These are phyloP conservation scores for Meyerozyma sp. DNA, from an alignment of 1,139 yeast genomes.

Conservation along the genomic window DNA sequence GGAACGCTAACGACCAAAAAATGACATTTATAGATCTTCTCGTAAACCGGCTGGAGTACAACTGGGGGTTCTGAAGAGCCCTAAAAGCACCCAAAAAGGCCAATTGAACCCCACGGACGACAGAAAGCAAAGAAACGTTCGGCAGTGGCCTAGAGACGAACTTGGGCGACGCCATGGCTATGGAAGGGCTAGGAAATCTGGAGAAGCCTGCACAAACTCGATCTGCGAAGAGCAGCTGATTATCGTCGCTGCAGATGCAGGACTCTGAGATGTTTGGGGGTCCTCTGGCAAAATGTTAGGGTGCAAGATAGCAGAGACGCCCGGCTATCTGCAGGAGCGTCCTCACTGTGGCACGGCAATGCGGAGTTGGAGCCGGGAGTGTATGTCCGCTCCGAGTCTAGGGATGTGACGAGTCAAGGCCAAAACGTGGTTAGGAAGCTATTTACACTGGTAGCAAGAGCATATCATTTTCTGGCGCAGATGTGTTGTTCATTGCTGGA, in stretches of 20 bases:
- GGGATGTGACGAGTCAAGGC: not conserved
- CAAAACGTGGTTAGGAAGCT: too few species aligned
- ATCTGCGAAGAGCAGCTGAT: not conserved
- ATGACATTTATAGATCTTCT: constrained; percentile 22
- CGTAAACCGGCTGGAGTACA: constrained; percentile 27
- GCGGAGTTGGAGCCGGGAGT: not conserved
- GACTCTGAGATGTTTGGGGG: not conserved
- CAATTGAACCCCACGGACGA: constrained; percentile 51
- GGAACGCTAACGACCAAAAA: constrained; percentile 17
- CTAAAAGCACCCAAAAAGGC: constrained; percentile 46
- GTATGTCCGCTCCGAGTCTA: not conserved
- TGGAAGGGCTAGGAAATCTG: not conserved
- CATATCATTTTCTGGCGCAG: too few species aligned
- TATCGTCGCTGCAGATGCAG: not conserved
- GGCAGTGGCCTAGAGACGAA: constrained; percentile 43
- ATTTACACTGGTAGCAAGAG: too few species aligned
- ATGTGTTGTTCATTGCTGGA: too few species aligned
- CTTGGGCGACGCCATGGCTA: constrained; percentile 43
- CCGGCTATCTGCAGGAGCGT: not conserved
- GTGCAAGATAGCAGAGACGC: not conserved
- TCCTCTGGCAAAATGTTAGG: not conserved
- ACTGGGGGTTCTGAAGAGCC: constrained; percentile 41
- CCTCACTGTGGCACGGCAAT: not conserved
- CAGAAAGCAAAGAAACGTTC: constrained; percentile 40
- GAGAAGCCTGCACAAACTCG: not conserved